A percentile compares a stretch with the other conserved stretches of the same genome.
phyloP scores from a whole-genome alignment of 805 yeast species.

The Candida koratica region DNA sequence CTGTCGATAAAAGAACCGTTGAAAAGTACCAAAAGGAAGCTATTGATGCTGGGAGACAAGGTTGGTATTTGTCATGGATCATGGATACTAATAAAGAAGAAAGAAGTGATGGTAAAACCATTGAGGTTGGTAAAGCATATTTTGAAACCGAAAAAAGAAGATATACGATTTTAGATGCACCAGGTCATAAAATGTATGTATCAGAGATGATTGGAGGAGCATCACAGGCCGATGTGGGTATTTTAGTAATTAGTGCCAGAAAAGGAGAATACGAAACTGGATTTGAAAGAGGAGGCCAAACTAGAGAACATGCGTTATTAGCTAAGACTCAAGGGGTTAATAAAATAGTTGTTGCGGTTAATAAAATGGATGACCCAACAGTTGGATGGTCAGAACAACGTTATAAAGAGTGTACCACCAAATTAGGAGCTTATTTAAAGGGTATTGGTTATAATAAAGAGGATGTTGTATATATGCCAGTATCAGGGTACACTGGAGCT shows the following conservation, averaged over 20 bases:
- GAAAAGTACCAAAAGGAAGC: slow-evolving; percentile 98
- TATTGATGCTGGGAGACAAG: slow-evolving; percentile 98
- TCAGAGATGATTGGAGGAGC: slow-evolving; percentile 99
- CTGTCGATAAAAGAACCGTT: slow-evolving; percentile 97
- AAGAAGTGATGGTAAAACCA: slow-evolving; percentile 98
- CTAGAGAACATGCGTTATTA: slow-evolving; percentile 94
- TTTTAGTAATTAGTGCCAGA: slow-evolving; percentile 94
- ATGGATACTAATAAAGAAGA: slow-evolving; percentile 99
- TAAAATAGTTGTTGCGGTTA: slow-evolving; percentile 86
- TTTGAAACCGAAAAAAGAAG: slow-evolving; percentile 98
- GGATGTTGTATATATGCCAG: slow-evolving; percentile 92
- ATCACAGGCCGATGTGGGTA: slow-evolving; percentile 98
- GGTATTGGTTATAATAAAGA: slow-evolving; percentile 88
- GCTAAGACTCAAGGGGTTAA: slow-evolving; percentile 99
- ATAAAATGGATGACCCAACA: slow-evolving; percentile 98
- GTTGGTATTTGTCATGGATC: slow-evolving; percentile 99
- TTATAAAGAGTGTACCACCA: slow-evolving; percentile 89
- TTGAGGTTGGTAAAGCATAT: slow-evolving; percentile 96
- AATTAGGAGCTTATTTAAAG: slow-evolving; percentile 71
- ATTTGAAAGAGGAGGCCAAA: slow-evolving; percentile 98
- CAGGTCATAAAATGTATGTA: slow-evolving; percentile 98
- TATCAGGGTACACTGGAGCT: slow-evolving; percentile 96
- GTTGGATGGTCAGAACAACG: slow-evolving; percentile 95
- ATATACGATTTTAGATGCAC: slow-evolving; percentile 97
- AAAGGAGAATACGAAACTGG: slow-evolving; percentile 99